Evolutionary conservation across 1,284 basidiomycete species (phyloP).

Genomic region (Agaricales sp.): DNA sequence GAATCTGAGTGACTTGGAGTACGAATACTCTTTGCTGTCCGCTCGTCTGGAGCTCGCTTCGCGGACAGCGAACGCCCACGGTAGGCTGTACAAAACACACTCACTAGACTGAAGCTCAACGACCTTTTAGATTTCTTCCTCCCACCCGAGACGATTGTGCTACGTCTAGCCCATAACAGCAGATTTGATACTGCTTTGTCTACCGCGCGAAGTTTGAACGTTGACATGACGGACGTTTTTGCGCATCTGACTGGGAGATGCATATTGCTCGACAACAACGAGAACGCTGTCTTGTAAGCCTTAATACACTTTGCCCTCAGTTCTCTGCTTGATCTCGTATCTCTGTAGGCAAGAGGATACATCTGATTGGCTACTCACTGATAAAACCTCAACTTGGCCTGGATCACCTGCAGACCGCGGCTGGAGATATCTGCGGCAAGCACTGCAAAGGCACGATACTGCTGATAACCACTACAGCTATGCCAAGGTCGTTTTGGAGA

Average conservation of each 20-base stretch:
- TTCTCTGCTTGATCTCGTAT: slow-evolving; percentile 12
- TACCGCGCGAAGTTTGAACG: slow-evolving; percentile 64
- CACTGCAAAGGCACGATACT: slow-evolving; percentile 73
- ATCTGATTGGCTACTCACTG: slow-evolving; percentile 74
- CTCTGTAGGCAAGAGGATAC: slow-evolving; percentile 47
- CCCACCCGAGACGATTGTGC: slow-evolving; percentile 65
- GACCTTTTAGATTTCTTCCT: slow-evolving; percentile 44
- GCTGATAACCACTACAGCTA: slow-evolving; percentile 66
- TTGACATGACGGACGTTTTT: slow-evolving; percentile 87
- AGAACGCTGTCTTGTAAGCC: slow-evolving; percentile 44
- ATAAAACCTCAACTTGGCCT: slow-evolving; percentile 74
- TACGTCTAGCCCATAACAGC: slow-evolving; percentile 72
- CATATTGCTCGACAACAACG: slow-evolving; percentile 56
- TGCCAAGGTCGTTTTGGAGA: slow-evolving; percentile 67
- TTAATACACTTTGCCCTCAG: slow-evolving; percentile 7
- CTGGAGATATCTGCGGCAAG: slow-evolving; percentile 80
- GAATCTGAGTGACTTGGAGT: slow-evolving; percentile 73
- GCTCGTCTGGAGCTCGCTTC: slow-evolving; percentile 72
- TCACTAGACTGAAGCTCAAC: background rate
- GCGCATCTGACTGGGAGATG: slow-evolving; percentile 72
- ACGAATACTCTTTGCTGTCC: slow-evolving; percentile 75
- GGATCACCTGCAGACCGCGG: slow-evolving; percentile 75
- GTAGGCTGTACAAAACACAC: slow-evolving; percentile 30
- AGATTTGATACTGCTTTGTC: slow-evolving; percentile 76
- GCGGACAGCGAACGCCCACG: slow-evolving; percentile 25